Base-by-base conservation (phyloP, 192 early-diverging fungal species). In the Allomyces javanicus region DNA sequence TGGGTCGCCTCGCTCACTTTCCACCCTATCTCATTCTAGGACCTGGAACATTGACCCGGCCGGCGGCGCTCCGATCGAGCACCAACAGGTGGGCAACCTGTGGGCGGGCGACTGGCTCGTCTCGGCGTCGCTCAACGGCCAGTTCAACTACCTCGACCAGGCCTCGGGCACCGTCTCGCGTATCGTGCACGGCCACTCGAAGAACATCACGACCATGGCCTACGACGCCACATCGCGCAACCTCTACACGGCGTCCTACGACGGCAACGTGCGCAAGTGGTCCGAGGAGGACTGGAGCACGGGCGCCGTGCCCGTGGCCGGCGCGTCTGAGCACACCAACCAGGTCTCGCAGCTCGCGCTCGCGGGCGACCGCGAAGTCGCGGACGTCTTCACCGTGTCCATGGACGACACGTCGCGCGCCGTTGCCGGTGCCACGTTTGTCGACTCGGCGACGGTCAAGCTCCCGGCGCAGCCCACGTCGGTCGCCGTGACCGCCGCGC, bases 21-120 rank as follows among this genome's bases (percentile, higher is more conserved):
- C 24, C 63, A 14, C 26, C 58, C 27, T n/a, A 14, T 62, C 1
- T 63, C 1, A 65, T 1, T 14, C 61, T 66, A 82, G 74, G 21
- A 87, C 82, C 3, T 82, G 86, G 67, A 68, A 72, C 24, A 70
- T 86, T 63, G 67, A 40, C 33, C 33, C 76, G 63, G 62, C 66
- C 10, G 70, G 68, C 25, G 62, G 67, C 19, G 61, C 68, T 7
- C 55, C 67, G 23, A 62, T 87, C 61, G 85, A 86, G 26, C 77
- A 89, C 66, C 94, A 96, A 73, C 96, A 98, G 76, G 86, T 98
- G 24, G 96, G 96, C 63, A 88, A 87, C 67, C 72, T 95, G 69
- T 96, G 94, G 94, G 81, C 82, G 27, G 89, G 85, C 44, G 73
- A 83, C 63, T 69, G 83, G 64, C 68, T 96, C 9, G 64, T 98